Percentiles rank a stretch among this genome's conserved stretches.
Evolutionary conservation across 495 filamentous ascomycete species (phyloP).

Genomic region (Aspergillus incahuasiensis): DNA sequence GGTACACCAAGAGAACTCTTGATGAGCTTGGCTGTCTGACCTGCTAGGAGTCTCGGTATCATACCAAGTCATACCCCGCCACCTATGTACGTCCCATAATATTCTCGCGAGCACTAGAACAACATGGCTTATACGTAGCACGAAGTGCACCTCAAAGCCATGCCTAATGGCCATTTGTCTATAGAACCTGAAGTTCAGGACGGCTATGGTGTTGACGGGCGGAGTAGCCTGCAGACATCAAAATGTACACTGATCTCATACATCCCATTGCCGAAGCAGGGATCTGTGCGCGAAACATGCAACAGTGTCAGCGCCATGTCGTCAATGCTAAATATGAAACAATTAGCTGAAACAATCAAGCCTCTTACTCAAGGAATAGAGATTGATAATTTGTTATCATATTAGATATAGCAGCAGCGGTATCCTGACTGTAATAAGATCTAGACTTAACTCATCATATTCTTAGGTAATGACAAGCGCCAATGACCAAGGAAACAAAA

Average conservation of each 20-base stretch:
- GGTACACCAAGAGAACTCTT: too few relatives aligned
- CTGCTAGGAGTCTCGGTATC: not conserved
- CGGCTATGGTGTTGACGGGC: too few relatives aligned
- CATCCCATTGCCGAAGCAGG: too few relatives aligned
- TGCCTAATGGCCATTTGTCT: too few relatives aligned
- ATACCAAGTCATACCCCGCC: too few relatives aligned
- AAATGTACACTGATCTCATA: too few relatives aligned
- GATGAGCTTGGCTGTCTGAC: not conserved
- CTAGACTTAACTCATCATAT: slow-evolving; percentile 37
- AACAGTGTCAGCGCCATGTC: not conserved
- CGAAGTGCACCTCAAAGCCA: too few relatives aligned
- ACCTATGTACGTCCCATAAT: too few relatives aligned
- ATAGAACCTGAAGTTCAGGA: too few relatives aligned
- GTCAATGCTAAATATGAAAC: not conserved
- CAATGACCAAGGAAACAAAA: slow-evolving; percentile 40
- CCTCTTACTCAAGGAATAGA: not conserved
- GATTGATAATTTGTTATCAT: not conserved
- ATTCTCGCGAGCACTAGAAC: too few relatives aligned
- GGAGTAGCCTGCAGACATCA: too few relatives aligned
- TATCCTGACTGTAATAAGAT: slow-evolving; percentile 7
- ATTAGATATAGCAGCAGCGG: slow-evolving; percentile 3
- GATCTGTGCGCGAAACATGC: not conserved
- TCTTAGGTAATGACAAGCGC: slow-evolving; percentile 39
- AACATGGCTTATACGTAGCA: too few relatives aligned
- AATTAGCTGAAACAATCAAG: not conserved